Percentiles rank a stretch among this genome's conserved stretches.
phyloP scores from a whole-genome alignment of 75 land plant species.

The Pinus albicaulis region DNA sequence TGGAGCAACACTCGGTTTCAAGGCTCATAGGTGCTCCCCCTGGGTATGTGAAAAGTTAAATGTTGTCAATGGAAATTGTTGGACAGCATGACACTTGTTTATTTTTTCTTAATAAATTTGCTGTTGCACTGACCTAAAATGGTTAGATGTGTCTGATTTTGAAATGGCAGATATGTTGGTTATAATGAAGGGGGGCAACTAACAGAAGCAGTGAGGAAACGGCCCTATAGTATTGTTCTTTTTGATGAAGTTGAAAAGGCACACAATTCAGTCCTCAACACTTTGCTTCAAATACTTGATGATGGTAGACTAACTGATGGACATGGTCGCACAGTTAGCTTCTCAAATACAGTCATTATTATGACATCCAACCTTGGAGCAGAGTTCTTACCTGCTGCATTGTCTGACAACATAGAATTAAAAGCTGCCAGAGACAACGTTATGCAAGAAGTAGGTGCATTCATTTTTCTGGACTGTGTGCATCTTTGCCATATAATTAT shows the following conservation, averaged over 20 bases:
- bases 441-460: conserved; percentile 66
- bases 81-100: no score
- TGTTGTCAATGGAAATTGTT: no score
- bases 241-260: conserved; percentile 99
- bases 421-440: conserved; percentile 68
- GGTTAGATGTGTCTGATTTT: no score
- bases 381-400: conserved; percentile 78
- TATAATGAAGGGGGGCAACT: conserved; percentile 96
- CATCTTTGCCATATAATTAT: neutral
- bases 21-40: conserved; percentile 91
- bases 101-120: no score
- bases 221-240: conserved; percentile 92
- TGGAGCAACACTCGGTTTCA: conserved; percentile 90
- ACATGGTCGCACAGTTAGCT: conserved; percentile 91
- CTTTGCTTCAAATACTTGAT: conserved; percentile 89
- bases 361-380: conserved; percentile 98
- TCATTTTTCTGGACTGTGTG: neutral
- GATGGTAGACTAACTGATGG: conserved; percentile 98
- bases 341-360: conserved; percentile 86
- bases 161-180: conserved; percentile 74
- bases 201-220: conserved; percentile 88
- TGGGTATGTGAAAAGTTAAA: conserved; percentile 49
- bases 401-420: conserved; percentile 63
- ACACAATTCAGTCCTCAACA: conserved; percentile 79
- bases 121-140: no score